These are phyloP conservation scores for Ceratobasidium sp. DNA, from an alignment of 1,284 basidiomycete genomes.

Conservation along the genomic window DNA sequence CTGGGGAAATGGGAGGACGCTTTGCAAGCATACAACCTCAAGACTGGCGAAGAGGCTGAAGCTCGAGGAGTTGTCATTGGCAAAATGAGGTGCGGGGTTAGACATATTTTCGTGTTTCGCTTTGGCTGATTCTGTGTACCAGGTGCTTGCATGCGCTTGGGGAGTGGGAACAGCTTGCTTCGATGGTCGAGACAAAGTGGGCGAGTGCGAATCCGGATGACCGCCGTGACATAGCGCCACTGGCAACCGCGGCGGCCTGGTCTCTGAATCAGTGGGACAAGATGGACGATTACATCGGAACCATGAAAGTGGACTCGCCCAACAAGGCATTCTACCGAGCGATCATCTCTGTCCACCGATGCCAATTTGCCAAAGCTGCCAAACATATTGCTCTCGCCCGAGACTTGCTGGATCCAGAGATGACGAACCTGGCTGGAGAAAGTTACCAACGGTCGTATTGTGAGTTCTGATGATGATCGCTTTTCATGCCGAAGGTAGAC, in stretches of 20 bases:
- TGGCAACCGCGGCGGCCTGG: conserved; percentile 98
- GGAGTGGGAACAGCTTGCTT: conserved; percentile 94
- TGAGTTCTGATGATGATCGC: neutral
- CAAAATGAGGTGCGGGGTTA: conserved; percentile 72
- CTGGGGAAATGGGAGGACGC: conserved; percentile 98
- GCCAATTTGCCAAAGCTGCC: conserved; percentile 92
- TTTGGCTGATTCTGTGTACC: conserved; percentile 7
- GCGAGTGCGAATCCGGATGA: conserved; percentile 84
- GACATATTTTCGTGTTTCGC: neutral
- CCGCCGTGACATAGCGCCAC: conserved; percentile 90
- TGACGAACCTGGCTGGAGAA: conserved; percentile 93
- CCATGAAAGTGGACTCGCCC: conserved; percentile 93
- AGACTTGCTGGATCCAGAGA: conserved; percentile 91
- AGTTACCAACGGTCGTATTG: conserved; percentile 89
- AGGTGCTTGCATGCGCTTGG: conserved; percentile 93
- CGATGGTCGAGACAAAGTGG: conserved; percentile 92
- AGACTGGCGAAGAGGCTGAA: conserved; percentile 73
- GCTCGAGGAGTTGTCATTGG: conserved; percentile 83
- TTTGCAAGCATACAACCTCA: conserved; percentile 85
- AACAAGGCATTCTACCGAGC: conserved; percentile 97
- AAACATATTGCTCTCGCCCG: conserved; percentile 95
- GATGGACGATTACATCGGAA: conserved; percentile 97
- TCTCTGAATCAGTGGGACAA: conserved; percentile 96
- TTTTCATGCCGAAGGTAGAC: neutral
- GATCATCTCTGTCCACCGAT: conserved; percentile 94